Evolutionary conservation across 2,329 filamentous ascomycete species (phyloP), one percentile per base, ranked within the genome.

Genomic region (Massarina eburnea): DNA sequence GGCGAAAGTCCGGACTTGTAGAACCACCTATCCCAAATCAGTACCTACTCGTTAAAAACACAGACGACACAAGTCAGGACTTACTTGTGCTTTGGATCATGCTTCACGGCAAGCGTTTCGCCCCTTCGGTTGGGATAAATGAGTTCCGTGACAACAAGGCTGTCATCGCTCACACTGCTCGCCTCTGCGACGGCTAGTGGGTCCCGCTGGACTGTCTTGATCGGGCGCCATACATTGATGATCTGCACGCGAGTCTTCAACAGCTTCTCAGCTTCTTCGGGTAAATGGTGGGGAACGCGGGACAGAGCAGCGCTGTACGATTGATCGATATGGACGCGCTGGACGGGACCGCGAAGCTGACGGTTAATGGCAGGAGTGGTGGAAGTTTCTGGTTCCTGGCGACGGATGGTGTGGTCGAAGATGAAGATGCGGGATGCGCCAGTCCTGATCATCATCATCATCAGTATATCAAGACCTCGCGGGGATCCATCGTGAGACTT

Each of bases 391-490:
- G 19, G 35, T 7, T 54, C n/a, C 24, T 64, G 61, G 36, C 76
- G 74, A n/a, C 76, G 76, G 56, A 85, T 80, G 5, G 80, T 83
- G 67, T 84, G 81, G 67, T 83, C 80, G 59, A 85, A 85, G 61
- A 84, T 81, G 71, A 80, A 76, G 53, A 83, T 66, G 18, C 76
- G 75, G 2, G 76, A 68, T 14, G 76, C 80, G 3, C 81, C 81
- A 14, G 81, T 84, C 22, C 80, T 82, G n/a, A 7, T 39, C 26
- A 27, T 39, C 35, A 8, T n/a, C n/a, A n/a, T n/a, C n/a, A 21
- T 38, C n/a, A 38, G 20, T 22, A 21, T 38, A 19, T 18, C 32
- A 15, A 9, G 17, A 12, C 17, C n/a, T n/a, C n/a, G n/a, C n/a
- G n/a, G n/a, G n/a, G n/a, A n/a, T n/a, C n/a, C n/a, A n/a, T n/a